Evolutionary conservation across 345 rosid species (phyloP), one percentile per base, ranked within the genome.

Genomic region (Arabis hirsuta): DNA sequence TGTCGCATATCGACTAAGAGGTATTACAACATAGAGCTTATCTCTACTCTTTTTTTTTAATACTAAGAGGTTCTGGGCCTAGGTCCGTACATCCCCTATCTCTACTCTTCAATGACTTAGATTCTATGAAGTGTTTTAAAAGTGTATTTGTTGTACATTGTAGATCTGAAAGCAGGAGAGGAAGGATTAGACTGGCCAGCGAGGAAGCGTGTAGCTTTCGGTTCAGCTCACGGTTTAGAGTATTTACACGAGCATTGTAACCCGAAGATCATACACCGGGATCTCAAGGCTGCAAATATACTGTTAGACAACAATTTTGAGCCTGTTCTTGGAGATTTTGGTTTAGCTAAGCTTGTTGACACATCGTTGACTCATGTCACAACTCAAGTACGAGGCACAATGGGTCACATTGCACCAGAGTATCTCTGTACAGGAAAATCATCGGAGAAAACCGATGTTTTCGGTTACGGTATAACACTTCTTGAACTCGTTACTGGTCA

Each of bases 351-450:
- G 83, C 79, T 78, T 27, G 89, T 87, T 7, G 98, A 93, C 47
- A 53, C 85, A 9, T 84, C 83, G 5, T 12, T 72, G 67, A 93
- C 98, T 67, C 94, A 90, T 71, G 86, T 93, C 46, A 93, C 98
- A 48, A 90, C 98, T 51, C 97, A 88, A 78, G 76, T 90, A 44
- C 86, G 98, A 6, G 98, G 98, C 16, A 93, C 98, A 62, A 87
- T 87, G 90, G 96, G 98, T 13, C 96, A 92, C 76, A 90, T 92
- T 9, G 98, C 98, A 3, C 98, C 98, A 9, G 98, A 92, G 64
- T 90, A 92, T 69, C 76, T 92, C 67, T 86, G 96, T 55, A 90
- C 93, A 0, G 98, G 98, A 31, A 87, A 90, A 75, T 82, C 96
- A 51, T 87, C 96, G 13, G 96, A 90, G 68, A 92, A 90, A 65